Percentiles rank a stretch among this genome's conserved stretches.
phyloP scores from a whole-genome alignment of 352 stramenopile species.

The Phytophthora sojae region DNA sequence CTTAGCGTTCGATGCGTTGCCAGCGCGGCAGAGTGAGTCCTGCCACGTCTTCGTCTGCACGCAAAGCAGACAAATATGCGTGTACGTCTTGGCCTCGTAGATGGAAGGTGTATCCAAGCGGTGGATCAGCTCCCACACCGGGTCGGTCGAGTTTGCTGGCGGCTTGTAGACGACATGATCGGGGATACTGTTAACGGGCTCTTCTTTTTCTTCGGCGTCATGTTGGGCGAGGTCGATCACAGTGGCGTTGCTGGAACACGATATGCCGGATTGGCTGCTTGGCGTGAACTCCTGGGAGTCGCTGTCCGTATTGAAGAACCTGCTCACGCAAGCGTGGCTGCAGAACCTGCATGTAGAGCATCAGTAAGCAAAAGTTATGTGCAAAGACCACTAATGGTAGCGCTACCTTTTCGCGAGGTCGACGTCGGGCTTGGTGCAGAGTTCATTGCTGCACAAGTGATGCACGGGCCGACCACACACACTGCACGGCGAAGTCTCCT shows the following conservation, averaged over 20 bases:
- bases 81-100: neutral
- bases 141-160: neutral
- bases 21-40: neutral
- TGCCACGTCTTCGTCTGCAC: neutral
- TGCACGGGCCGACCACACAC: too few species aligned
- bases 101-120: neutral
- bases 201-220: neutral
- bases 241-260: neutral
- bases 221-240: neutral
- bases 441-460: too few species aligned
- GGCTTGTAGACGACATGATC: neutral
- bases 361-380: neutral
- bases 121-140: constrained; percentile 1
- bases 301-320: neutral
- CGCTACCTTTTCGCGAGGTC: neutral
- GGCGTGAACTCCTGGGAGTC: neutral
- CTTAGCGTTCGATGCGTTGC: constrained; percentile 8
- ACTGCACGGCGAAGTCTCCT: too few species aligned
- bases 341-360: neutral
- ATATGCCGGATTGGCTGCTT: constrained; percentile 4
- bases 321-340: neutral
- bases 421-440: neutral
- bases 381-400: neutral
- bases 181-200: neutral
- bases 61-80: neutral